Evolutionary conservation across 139 green algal species (phyloP).

Genomic region (Chlamydomonas urium): DNA sequence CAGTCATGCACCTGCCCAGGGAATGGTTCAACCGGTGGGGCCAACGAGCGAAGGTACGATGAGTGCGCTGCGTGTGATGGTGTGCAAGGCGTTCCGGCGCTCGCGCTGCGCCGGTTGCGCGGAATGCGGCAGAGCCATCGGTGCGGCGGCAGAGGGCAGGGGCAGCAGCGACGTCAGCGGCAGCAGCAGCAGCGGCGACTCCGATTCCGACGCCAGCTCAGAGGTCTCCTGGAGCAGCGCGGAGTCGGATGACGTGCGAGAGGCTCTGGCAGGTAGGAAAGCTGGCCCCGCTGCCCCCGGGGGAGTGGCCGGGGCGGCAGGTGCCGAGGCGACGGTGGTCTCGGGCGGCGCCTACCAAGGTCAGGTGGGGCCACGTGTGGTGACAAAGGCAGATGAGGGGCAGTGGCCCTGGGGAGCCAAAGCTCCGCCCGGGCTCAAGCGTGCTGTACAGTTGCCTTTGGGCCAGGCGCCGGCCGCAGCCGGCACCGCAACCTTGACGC

Average conservation of each 20-base stretch:
- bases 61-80: constrained; percentile 2
- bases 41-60: no score
- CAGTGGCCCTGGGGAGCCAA: no score
- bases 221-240: no score
- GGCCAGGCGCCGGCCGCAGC: no score
- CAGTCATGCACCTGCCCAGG: background rate
- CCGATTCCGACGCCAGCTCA: background rate
- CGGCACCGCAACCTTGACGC: no score
- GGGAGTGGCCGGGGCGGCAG: background rate
- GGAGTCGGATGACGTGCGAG: no score
- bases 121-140: background rate
- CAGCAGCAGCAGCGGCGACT: background rate
- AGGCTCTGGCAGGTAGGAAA: background rate
- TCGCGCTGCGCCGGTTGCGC: background rate
- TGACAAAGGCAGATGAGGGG: no score
- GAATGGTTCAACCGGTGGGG: background rate
- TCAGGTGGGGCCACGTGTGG: background rate
- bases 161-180: background rate
- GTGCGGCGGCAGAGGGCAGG: background rate
- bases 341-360: background rate
- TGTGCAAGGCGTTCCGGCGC: background rate
- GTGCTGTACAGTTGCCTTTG: no score
- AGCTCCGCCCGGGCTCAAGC: no score
- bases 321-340: no score
- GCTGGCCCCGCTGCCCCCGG: background rate